Evolutionary conservation across 2,329 filamentous ascomycete species (phyloP).

Genomic region (Aschersonia sp.): DNA sequence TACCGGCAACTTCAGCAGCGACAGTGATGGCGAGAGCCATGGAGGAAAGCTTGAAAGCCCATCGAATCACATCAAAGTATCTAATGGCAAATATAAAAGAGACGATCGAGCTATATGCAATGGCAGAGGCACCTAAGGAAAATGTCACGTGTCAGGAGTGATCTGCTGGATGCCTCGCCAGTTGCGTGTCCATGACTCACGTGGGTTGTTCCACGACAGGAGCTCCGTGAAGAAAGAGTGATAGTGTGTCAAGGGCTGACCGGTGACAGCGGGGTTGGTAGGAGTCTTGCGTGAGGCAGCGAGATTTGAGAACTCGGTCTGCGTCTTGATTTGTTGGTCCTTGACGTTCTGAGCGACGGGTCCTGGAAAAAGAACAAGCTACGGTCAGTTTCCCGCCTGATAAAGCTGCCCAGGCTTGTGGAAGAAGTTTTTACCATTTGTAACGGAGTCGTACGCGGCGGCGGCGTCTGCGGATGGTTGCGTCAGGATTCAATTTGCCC

Average conservation of each 20-base stretch:
- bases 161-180: background rate
- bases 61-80: constrained; percentile 53
- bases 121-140: constrained; percentile 42
- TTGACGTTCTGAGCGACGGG: constrained; percentile 45
- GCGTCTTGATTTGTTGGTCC: constrained; percentile 39
- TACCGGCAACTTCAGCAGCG: constrained; percentile 45
- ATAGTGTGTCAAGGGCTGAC: constrained; percentile 52
- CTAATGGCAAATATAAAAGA: constrained; percentile 45
- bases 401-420: too few relatives aligned
- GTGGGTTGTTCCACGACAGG: constrained; percentile 54
- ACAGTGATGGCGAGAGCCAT: constrained; percentile 46
- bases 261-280: constrained; percentile 37
- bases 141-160: background rate
- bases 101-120: constrained; percentile 46
- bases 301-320: constrained; percentile 41
- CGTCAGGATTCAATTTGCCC: constrained; percentile 10
- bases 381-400: background rate
- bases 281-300: constrained; percentile 42
- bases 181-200: constrained; percentile 22
- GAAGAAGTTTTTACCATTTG: constrained; percentile 20
- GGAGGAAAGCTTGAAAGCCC: constrained; percentile 50
- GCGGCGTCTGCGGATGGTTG: constrained; percentile 24
- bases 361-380: constrained; percentile 20
- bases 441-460: constrained; percentile 31
- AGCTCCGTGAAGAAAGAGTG: constrained; percentile 58